Conservation (phyloP, 345 rosid species). For the Hibiscus tridactylites region DNA sequence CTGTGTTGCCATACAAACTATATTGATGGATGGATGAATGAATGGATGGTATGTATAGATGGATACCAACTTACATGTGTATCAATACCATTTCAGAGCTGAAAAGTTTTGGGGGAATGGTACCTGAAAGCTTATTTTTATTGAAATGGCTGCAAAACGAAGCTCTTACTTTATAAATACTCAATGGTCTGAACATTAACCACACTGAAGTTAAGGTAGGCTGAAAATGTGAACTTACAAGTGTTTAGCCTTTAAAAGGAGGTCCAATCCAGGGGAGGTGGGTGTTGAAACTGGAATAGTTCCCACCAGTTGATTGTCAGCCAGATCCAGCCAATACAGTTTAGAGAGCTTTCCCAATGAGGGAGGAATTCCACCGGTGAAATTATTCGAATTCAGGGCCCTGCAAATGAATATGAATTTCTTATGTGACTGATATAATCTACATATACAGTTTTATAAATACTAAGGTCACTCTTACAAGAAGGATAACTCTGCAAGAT, state of each 20-base stretch:
- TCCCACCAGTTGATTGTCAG: constrained; percentile 82
- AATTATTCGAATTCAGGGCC: constrained; percentile 93
- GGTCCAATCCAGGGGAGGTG: constrained; percentile 63
- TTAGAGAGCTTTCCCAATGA: constrained; percentile 73
- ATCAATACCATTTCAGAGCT: constrained; percentile 65
- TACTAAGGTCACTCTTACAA: constrained; percentile 46
- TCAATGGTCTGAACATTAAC: neutral
- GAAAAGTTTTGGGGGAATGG: constrained; percentile 60
- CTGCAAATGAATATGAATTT: constrained; percentile 27
- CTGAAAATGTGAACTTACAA: constrained; percentile 46
- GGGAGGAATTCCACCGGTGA: constrained; percentile 69
- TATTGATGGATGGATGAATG: neutral
- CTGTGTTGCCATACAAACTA: neutral
- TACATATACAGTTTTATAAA: neutral
- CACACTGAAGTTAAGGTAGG: neutral
- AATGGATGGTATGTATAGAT: neutral
- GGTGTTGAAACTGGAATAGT: constrained; percentile 57
- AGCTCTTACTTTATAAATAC: neutral
- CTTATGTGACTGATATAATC: neutral
- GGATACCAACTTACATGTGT: constrained; percentile 61
- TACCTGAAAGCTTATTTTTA: constrained; percentile 83
- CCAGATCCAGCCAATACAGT: constrained; percentile 79
- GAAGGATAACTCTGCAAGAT: constrained; percentile 69
- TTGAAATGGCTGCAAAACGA: constrained; percentile 72
- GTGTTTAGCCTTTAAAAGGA: constrained; percentile 68